These are phyloP conservation scores for Elasticomyces elasticus DNA, from an alignment of 495 filamentous ascomycete genomes.

Conservation along the genomic window DNA sequence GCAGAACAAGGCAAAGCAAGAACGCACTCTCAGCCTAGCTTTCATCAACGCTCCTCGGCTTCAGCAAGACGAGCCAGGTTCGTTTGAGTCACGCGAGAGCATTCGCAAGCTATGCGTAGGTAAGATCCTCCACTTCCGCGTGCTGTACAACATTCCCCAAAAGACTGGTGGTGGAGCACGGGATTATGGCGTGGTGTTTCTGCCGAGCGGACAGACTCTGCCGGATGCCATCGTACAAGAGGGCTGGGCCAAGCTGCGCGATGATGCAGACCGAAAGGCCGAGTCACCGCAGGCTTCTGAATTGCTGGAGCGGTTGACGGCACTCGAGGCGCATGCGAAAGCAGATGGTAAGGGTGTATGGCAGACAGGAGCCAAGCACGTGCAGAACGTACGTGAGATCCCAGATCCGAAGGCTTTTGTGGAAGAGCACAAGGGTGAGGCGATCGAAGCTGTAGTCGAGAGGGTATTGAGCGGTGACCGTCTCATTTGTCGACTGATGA, in stretches of 20 bases:
- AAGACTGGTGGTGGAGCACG: constrained; percentile 49
- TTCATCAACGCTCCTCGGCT: constrained; percentile 83
- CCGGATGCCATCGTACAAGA: constrained; percentile 73
- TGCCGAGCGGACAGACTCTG: constrained; percentile 62
- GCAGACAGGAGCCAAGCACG: constrained; percentile 45
- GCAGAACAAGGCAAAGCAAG: constrained; percentile 60
- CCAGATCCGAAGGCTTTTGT: constrained; percentile 61
- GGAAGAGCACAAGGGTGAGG: constrained; percentile 65
- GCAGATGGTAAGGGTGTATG: constrained; percentile 70
- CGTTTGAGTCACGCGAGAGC: constrained; percentile 87
- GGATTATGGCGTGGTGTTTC: constrained; percentile 71
- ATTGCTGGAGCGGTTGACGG: constrained; percentile 63
- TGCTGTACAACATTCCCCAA: constrained; percentile 73
- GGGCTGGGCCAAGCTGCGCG: constrained; percentile 82
- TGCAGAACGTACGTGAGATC: constrained; percentile 72
- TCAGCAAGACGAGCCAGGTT: constrained; percentile 67
- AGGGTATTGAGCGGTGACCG: constrained; percentile 84
- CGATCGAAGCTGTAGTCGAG: constrained; percentile 69
- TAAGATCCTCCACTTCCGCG: constrained; percentile 72
- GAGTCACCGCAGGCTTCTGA: constrained; percentile 50
- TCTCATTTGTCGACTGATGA: constrained; percentile 68
- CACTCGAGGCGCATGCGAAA: constrained; percentile 71
- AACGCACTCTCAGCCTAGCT: constrained; percentile 78
- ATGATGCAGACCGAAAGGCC: constrained; percentile 82
- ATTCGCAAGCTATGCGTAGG: constrained; percentile 75